These are phyloP conservation scores for Xenoacremonium recifei DNA, from an alignment of 2,329 filamentous ascomycete genomes.

Conservation along the genomic window DNA sequence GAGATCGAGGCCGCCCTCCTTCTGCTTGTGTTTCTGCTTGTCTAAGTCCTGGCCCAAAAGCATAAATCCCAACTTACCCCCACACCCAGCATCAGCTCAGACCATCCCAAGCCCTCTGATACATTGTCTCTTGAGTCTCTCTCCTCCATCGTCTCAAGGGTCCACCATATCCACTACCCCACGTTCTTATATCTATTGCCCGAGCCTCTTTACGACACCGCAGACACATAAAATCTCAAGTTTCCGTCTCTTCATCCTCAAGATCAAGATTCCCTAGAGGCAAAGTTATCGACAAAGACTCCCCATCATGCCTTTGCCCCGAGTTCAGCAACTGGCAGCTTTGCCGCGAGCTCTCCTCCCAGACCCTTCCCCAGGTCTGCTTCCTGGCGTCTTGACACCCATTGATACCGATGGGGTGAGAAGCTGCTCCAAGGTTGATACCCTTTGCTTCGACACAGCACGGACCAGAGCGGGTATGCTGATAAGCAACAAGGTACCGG, in stretches of 20 bases:
- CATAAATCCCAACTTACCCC: conserved; percentile 34
- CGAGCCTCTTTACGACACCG: background rate
- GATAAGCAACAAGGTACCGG: conserved; percentile 37
- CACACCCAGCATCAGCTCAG: conserved; percentile 17
- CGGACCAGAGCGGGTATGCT: conserved; percentile 1
- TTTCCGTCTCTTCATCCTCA: too few species aligned
- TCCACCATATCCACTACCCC: conserved; percentile 2
- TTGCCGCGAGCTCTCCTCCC: background rate
- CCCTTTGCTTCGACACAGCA: conserved; percentile 1
- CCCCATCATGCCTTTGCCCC: conserved; percentile 12
- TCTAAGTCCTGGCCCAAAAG: conserved; percentile 24
- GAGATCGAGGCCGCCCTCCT: conserved; percentile 14
- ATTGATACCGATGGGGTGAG: background rate
- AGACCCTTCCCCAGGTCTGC: conserved; percentile 1
- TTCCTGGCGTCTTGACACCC: background rate
- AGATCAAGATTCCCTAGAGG: too few species aligned
- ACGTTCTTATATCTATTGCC: background rate
- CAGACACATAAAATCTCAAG: background rate
- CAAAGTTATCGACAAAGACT: conserved; percentile 1
- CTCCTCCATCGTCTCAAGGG: conserved; percentile 2
- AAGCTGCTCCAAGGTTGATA: background rate
- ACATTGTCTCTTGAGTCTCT: conserved; percentile 11
- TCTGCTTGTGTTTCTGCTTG: conserved; percentile 12
- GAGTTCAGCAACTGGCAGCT: conserved; percentile 2
- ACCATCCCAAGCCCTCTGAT: conserved; percentile 12